Percentiles rank a stretch among this genome's conserved stretches.
Conservation (phyloP, 306 rosid species). For the Citrullus mucosospermus region DNA sequence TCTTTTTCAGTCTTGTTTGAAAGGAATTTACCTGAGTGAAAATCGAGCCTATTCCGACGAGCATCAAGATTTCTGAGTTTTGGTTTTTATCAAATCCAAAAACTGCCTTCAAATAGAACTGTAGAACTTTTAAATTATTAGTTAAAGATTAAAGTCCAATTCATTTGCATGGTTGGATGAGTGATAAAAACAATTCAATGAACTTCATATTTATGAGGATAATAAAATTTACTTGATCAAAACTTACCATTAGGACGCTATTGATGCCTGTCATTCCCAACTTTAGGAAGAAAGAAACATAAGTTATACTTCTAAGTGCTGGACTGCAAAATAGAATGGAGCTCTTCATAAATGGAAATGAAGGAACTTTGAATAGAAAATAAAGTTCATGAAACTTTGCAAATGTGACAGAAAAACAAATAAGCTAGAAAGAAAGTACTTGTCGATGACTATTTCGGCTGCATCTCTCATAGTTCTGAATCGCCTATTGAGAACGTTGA, state of each 20-base stretch:
- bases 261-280: constrained; percentile 74
- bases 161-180: background rate
- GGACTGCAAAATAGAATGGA: constrained; percentile 40
- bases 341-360: background rate
- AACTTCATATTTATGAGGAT: background rate
- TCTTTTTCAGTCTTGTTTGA: background rate
- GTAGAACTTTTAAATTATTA: constrained; percentile 21
- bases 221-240: background rate
- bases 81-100: constrained; percentile 70
- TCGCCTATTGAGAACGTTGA: constrained; percentile 29
- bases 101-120: constrained; percentile 76
- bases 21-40: constrained; percentile 50
- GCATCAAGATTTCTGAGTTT: constrained; percentile 54
- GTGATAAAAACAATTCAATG: background rate
- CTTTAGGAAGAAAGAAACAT: constrained; percentile 60
- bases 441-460: constrained; percentile 40
- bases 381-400: background rate
- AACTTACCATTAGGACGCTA: constrained; percentile 47
- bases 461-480: constrained; percentile 52
- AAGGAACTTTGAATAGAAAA: background rate
- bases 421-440: constrained; percentile 19
- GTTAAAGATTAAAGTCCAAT: background rate
- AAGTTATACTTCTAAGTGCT: constrained; percentile 53
- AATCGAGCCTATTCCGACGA: constrained; percentile 69
- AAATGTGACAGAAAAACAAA: background rate